Base-by-base conservation (phyloP, 139 green algal genomes). In the Chlamydomonas schloesseri region DNA sequence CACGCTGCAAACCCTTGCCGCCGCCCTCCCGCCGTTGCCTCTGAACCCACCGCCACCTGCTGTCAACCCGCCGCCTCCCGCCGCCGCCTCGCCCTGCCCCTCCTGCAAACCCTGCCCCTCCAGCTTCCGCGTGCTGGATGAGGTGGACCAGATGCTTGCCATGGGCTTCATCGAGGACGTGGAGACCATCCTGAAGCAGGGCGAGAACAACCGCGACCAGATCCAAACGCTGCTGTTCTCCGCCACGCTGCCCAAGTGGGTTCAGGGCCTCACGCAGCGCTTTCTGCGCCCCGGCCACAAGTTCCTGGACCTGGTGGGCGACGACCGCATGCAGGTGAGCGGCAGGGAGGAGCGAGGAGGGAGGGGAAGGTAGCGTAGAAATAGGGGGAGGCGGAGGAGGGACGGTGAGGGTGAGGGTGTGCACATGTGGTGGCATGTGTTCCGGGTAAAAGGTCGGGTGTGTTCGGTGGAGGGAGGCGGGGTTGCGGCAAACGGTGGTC, bases 141-240 rank as follows among this genome's bases (percentile, higher is more conserved):
- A 99, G 91, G 98, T 97, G 71, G 98, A 99, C 89, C 95, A 99
- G 89, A 99, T 99, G 98, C 94, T 99, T 76, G 98, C 99, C 89
- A 99, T 99, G 98, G 98, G 98, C n/a, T 99, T 99, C 84, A 97
- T 99, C 68, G 98, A 99, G 55, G 98, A 99, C 86, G 97, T 99
- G 60, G 98, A 99, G 93, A 95, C 91, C 55, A 99, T 99, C 89
- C 93, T 99, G 50, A 96, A 93, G 42, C 50, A 33, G 20, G 80
- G 80, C 26, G 80, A 86, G 80, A n/a, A 77, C 50, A 28, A 70
- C 67, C 80, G 88, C 37, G 91, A 90, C 71, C 37, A 50, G 9
- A 94, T 99, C 71, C 98, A 99, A 91, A 99, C 98, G 55, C 87
- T 99, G 84, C 94, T 99, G 57, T 99, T 99, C 92, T 96, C 89